Base-by-base conservation (phyloP, 495 filamentous ascomycete genomes). In the Annulohypoxylon nitens region DNA sequence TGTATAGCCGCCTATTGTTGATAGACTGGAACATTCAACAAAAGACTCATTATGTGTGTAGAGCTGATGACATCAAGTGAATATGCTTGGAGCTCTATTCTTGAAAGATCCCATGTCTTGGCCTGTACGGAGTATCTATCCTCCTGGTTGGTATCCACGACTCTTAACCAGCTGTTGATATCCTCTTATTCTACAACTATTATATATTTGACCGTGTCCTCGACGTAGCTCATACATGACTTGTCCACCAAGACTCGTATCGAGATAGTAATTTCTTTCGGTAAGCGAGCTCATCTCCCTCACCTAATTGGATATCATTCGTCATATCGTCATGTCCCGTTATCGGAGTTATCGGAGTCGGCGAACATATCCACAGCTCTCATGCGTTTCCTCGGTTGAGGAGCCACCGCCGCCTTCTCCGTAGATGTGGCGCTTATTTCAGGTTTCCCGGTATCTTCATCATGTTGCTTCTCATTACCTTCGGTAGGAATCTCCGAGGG, bases 301-400 rank as follows among this genome's bases (percentile, higher is more conserved):
- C 33, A 30, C 37, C 4, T 20, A 41, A 45, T 43, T 2, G 30
- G 25, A 12, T 14, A 45, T 16, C 6, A 11, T 57, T 11, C 23
- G 12, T 62, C 11, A 4, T 16, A 23, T 34, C n/a, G 34, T 78
- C 67, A 81, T 67, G 71, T 72, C 60, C 71, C 79, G 20, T 73
- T 76, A 8, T 84, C 83, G 9, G 83, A 85, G 30, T 72, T 72
- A 55, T 83, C 84, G 2, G 83, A 85, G 75, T 88, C 91, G 14
- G 92, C 95, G 88, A 97, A 98, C 94, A 98, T 97, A 77, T 98
- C 95, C 76, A 93, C 93, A 3, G 95, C 95, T 70, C 89, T 93
- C 78, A 93, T 93, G 55, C 94, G 88, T 71, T 87, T 88, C 65
- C 69, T 78, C 14, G 80, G 65, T 64, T 69, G 80, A 73, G 51